Evolutionary conservation across 2,329 filamentous ascomycete species (phyloP), one percentile per base, ranked within the genome.

Genomic region (Chrysosporium keratinophilum): DNA sequence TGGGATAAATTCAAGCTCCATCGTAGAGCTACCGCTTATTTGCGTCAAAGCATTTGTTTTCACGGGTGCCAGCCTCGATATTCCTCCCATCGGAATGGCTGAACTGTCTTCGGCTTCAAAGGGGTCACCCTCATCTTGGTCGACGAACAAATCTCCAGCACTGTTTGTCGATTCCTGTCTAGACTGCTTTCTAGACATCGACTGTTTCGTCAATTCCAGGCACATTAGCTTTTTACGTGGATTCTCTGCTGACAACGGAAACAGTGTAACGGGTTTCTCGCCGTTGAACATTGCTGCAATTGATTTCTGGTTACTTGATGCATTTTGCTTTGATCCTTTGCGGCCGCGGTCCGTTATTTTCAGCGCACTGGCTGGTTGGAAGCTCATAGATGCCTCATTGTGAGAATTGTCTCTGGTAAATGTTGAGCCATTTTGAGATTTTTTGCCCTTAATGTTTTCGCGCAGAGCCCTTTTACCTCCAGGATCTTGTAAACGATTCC

Each of bases 191-290:
- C 14, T n/a, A 1, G 9, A 19, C 17, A 5, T 42, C 5, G 40
- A 11, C 7, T 37, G 15, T n/a, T 44, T 54, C 10, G 17, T 44
- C 33, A 71, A 57, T 19, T 67, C 69, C 50, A 63, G 64, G 56
- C 72, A 74, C 65, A 74, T 70, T 31, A 75, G 54, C 54, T 74
- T 74, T n/a, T 61, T 68, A 12, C 71, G 68, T 6, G 70, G 69
- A 48, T 69, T 71, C 34, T 62, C 61, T 14, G 57, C 60, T 0
- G 62, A 59, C 19, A 72, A 60, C 12, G 65, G 65, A 53, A 72
- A 62, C 1, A 62, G 61, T 12, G 63, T 67, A 15, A 57, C 51
- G 3, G 67, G 58, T 35, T 64, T 63, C 51, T 67, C 65, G 4
- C 52, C 33, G 7, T 41, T 12, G 43, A 57, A 35, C 52, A 57